Evolutionary conservation across 1,284 basidiomycete genomes (phyloP).

Genomic region (Lignosus rhinocerotis): DNA sequence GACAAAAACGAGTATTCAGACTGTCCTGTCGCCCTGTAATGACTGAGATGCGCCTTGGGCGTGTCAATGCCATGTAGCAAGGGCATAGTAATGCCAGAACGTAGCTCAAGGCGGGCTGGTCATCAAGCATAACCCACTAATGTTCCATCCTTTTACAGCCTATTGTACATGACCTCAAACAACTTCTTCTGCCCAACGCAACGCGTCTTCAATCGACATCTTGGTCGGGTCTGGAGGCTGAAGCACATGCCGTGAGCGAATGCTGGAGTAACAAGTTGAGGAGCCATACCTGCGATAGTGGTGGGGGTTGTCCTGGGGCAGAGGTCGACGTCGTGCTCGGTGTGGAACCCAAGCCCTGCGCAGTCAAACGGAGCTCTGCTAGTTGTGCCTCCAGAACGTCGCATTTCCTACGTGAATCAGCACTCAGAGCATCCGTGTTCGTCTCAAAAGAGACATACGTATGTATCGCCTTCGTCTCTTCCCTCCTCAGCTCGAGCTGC

Average conservation of each 20-base stretch:
- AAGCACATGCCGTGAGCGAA: background rate
- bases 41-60: too few species aligned
- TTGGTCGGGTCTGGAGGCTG: constrained; percentile 16
- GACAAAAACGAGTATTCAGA: too few species aligned
- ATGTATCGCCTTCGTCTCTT: constrained; percentile 67
- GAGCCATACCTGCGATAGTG: background rate
- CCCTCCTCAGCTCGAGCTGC: constrained; percentile 66
- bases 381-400: constrained; percentile 64
- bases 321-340: background rate
- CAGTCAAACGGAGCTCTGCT: constrained; percentile 47
- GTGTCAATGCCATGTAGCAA: too few species aligned
- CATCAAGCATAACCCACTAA: too few species aligned
- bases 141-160: background rate
- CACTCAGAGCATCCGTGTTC: background rate
- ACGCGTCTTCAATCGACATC: constrained; percentile 44
- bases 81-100: too few species aligned
- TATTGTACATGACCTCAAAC: constrained; percentile 7
- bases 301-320: background rate
- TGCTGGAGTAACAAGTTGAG: too few species aligned
- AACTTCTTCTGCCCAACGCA: constrained; percentile 65
- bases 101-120: too few species aligned
- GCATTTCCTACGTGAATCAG: constrained; percentile 53
- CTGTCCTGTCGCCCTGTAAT: too few species aligned
- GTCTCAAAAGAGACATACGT: constrained; percentile 41
- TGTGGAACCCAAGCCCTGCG: constrained; percentile 23